Conservation (phyloP, 176 grass and related monocot genomes). For the Hyparrhenia diplandra region DNA sequence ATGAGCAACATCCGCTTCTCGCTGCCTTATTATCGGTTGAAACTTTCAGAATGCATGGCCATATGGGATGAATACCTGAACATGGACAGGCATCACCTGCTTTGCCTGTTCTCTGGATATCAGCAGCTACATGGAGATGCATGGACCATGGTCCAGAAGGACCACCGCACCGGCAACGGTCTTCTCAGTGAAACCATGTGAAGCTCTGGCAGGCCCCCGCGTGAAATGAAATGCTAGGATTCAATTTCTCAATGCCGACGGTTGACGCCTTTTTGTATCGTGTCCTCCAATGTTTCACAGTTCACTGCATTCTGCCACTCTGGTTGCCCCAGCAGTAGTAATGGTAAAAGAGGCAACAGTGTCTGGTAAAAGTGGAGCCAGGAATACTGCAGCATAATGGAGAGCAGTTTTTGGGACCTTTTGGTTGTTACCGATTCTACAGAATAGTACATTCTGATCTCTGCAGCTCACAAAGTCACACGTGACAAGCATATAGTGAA, state of each 20-base stretch:
- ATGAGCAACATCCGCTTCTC: not conserved
- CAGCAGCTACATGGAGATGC: not conserved
- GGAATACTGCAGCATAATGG: not conserved
- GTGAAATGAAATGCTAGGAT: not conserved
- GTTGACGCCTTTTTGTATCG: not conserved
- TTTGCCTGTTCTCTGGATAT: constrained; percentile 4
- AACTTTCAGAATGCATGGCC: constrained; percentile 10
- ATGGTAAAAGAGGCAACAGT: not conserved
- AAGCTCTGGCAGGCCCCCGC: constrained; percentile 16
- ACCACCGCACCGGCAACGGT: constrained; percentile 23
- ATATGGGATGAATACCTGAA: not conserved
- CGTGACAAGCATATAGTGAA: not conserved
- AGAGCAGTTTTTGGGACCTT: not conserved
- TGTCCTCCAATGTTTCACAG: not conserved
- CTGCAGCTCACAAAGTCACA: not conserved
- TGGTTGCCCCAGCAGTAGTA: not conserved
- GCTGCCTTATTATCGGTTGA: not conserved
- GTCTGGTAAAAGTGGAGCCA: not conserved
- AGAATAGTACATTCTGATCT: not conserved
- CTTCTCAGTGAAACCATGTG: constrained; percentile 36
- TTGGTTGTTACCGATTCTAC: not conserved
- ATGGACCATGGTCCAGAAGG: not conserved
- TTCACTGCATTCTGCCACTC: not conserved
- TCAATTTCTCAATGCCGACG: constrained; percentile 17
- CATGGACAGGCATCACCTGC: not conserved